phyloP scores from a whole-genome alignment of 495 filamentous ascomycete genomes.

The Hyaloscypha finlandica region DNA sequence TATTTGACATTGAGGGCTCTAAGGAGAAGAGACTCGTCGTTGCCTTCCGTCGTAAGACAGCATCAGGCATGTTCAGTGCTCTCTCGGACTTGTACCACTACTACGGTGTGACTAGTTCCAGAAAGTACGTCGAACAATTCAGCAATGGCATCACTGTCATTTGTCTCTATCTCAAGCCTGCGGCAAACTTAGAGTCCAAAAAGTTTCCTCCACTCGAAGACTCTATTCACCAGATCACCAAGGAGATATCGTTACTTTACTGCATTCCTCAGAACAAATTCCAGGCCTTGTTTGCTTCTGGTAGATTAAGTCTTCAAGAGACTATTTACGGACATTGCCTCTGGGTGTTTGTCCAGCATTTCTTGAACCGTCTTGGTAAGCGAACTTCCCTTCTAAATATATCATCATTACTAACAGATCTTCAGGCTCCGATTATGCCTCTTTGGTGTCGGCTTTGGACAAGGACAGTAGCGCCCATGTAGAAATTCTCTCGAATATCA shows the following conservation, averaged over 20 bases:
- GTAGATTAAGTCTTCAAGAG: conserved; percentile 89
- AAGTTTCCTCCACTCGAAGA: conserved; percentile 81
- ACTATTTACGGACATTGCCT: conserved; percentile 96
- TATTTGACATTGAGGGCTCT: conserved; percentile 90
- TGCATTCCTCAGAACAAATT: conserved; percentile 97
- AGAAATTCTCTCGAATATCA: conserved; percentile 92
- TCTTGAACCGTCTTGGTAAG: conserved; percentile 83
- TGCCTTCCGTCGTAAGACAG: conserved; percentile 90
- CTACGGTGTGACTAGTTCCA: conserved; percentile 92
- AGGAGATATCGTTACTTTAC: conserved; percentile 95
- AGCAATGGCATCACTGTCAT: conserved; percentile 97
- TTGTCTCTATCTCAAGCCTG: conserved; percentile 86
- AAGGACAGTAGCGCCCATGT: conserved; percentile 78
- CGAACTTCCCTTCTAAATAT: neutral
- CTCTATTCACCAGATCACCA: conserved; percentile 98
- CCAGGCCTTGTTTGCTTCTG: conserved; percentile 84
- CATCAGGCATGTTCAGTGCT: conserved; percentile 91
- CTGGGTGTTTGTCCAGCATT: conserved; percentile 96
- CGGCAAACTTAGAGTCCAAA: conserved; percentile 37
- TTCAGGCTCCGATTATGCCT: conserved; percentile 77
- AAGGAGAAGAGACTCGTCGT: conserved; percentile 91
- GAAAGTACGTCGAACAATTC: conserved; percentile 99
- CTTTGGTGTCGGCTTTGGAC: conserved; percentile 80
- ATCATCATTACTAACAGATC: conserved; percentile 12
- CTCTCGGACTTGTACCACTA: conserved; percentile 97